Base-by-base conservation (phyloP, 1,284 basidiomycete species). In the Puccinia sorghi region DNA sequence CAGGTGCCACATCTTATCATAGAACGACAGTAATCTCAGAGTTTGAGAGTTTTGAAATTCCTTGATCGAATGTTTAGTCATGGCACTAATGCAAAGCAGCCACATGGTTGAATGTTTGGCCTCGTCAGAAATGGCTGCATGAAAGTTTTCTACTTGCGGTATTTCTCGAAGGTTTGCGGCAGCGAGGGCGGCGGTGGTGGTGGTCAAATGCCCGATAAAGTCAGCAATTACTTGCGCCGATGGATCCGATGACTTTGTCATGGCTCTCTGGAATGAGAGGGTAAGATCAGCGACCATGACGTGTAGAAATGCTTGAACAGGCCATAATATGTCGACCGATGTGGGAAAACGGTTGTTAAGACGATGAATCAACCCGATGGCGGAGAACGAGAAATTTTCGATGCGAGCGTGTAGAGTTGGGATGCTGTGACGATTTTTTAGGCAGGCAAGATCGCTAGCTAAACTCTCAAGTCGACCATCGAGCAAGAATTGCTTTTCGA, bases 1-100 rank as follows among this genome's bases (percentile, higher is more conserved):
- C 9, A 96, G 87, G 25, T 90, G 88, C 78, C 90, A 88, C 0
- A 91, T 87, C 82, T 91, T 90, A 78, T 93, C 91, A 82, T 93
- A 94, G 9, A 81, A 73, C 32, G 80, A 80, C 7, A 78, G 15
- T 20, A 78, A 32, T 20, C 32, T 46, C 13, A 48, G 80, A 81
- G 57, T 88, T 84, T 3, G 83, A 83, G 61, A 88, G 86, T 20
- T 93, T 61, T 67, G 82, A 80, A 17, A 66, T 56, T 5, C 71
- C 37, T 37, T 80, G 72, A 52, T 80, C 73, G 52, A 81, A 80
- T 4, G 81, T n/a, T 83, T 84, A 3, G 86, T 86, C 50, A 89
- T 84, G 0, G 89, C 88, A 0, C 89, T 85, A 17, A 92, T 82
- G 13, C 83, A 85, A 54, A 91, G 85, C 52, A 90, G 81, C n/a